Evolutionary conservation across 2,329 filamentous ascomycete genomes (phyloP), one percentile per base, ranked within the genome.

Genomic region (Trichophyton rubrum): DNA sequence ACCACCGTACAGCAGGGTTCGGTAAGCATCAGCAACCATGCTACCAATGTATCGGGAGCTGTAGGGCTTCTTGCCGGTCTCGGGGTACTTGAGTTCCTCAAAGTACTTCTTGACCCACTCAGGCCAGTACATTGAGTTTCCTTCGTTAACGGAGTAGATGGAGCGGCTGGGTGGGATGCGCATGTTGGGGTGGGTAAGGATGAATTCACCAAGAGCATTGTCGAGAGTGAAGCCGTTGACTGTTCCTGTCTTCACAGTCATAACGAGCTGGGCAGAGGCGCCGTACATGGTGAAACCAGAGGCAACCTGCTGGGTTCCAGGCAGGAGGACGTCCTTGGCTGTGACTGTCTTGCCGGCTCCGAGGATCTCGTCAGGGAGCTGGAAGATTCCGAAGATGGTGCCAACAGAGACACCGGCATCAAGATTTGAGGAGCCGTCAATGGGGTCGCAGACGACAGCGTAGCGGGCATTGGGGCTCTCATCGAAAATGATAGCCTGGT

Each of bases 231-330:
- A 99, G 69, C 93, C 93, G 77, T 97, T 96, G 76, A 99, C 93
- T 64, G 78, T 83, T 65, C 91, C 89, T 66, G 86, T 89, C 76
- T 87, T 89, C 90, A 97, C 96, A 67, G 93, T 99, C 72, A 99
- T 88, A 69, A 99, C 93, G 53, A 99, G 82, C 79, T 97, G 92
- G 3, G 93, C 86, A 2, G 91, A 96, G 67, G 93, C 93, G 71
- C 93, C 93, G 77, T 99, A 99, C 93, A 99, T 99, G 76, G 93
- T 99, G 82, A 99, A 99, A n/a, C 93, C 93, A 22, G 89, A 86
- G 40, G 93, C 92, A 20, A 97, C 83, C 66, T 97, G 84, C 76
- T 96, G 91, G 1, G 88, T 92, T 61, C 93, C 93, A 0, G 93
- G 88, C 75, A 85, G 86, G 62, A 97, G 82, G 63, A 99, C 83